A percentile compares a stretch with the other conserved stretches of the same genome.
Conservation (phyloP, 1,284 basidiomycete species). For the Rhizoctonia solani region DNA sequence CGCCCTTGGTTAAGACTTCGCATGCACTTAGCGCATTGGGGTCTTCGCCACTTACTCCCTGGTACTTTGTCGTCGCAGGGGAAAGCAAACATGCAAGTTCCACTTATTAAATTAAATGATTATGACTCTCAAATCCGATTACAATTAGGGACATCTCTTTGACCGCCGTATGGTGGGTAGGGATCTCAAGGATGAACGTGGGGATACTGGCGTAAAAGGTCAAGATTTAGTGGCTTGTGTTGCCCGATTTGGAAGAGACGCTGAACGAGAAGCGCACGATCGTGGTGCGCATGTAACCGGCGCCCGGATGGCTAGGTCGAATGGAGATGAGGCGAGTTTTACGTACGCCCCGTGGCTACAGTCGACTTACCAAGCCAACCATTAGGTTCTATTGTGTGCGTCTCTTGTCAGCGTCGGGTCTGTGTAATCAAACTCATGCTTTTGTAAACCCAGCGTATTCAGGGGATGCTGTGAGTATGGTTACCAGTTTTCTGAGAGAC, state of each 20-base stretch:
- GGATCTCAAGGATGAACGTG: slow-evolving; percentile 72
- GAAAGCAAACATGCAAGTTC: slow-evolving; percentile 65
- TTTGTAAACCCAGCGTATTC: slow-evolving; percentile 63
- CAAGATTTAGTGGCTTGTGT: slow-evolving; percentile 76
- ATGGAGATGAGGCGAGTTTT: slow-evolving; percentile 72
- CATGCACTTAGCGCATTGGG: slow-evolving; percentile 67
- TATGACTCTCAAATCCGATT: no score
- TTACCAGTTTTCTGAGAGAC: background rate
- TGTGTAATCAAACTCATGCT: slow-evolving; percentile 24
- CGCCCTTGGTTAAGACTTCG: slow-evolving; percentile 65
- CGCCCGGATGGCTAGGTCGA: slow-evolving; percentile 71
- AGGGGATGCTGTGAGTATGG: slow-evolving; percentile 58
- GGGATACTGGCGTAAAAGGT: slow-evolving; percentile 48
- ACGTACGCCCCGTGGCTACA: slow-evolving; percentile 37
- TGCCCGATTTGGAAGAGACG: slow-evolving; percentile 72
- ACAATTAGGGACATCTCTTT: slow-evolving; percentile 76
- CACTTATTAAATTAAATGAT: background rate
- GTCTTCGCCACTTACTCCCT: slow-evolving; percentile 69
- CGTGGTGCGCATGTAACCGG: slow-evolving; percentile 75
- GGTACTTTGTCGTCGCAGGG: slow-evolving; percentile 75
- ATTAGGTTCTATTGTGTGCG: slow-evolving; percentile 61
- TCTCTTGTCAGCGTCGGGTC: slow-evolving; percentile 43
- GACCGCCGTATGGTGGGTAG: slow-evolving; percentile 80
- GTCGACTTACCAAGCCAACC: background rate
- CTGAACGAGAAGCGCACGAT: slow-evolving; percentile 45